Base-by-base conservation (phyloP, 139 green algal species). In the Chlamydomonas applanata region DNA sequence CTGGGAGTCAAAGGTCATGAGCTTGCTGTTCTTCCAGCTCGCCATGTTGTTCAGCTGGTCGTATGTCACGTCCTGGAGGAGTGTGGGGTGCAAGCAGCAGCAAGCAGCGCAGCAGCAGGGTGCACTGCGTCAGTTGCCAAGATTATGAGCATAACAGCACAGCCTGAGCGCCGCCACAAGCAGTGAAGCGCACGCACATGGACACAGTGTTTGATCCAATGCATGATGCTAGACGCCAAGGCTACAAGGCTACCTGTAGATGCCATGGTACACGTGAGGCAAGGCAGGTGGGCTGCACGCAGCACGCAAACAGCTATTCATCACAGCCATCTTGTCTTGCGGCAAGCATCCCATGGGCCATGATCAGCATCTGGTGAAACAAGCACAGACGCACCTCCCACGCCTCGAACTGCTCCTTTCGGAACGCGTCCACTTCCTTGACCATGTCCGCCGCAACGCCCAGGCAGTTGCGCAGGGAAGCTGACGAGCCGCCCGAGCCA, bases 1-100 rank as follows among this genome's bases (percentile, higher is more conserved):
- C 53, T 83, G 68, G 1, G 61, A 71, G 79, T 95, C 87, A 62
- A 93, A 85, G 13, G 81, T 87, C 90, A 95, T 93, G n/a, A 95
- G 81, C 54, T 82, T 79, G 62, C 75, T 81, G 65, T 75, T 86
- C 73, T 90, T 92, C 90, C 85, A 93, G 45, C 29, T 80, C 45
- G 82, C 69, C 78, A 93, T 87, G n/a, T 87, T 60, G 2, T 71
- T 20, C 36, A 95, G 83, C 65, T 77, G 72, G 4, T 87, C 79
- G 24, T 70, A 30, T 19, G 81, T 85, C 2, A 72, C 63, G 2
- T 82, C 79, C 78, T 90, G 76, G 27, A 67, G 25, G 49, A 19
- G n/a, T n/a, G n/a, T n/a, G n/a, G n/a, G n/a, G n/a, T n/a, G n/a
- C n/a, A n/a, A n/a, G n/a, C n/a, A n/a, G n/a, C n/a, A n/a, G n/a